Evolutionary conservation across 805 yeast species (phyloP), one percentile per base, ranked within the genome.

Genomic region (Candida sanyiensis): DNA sequence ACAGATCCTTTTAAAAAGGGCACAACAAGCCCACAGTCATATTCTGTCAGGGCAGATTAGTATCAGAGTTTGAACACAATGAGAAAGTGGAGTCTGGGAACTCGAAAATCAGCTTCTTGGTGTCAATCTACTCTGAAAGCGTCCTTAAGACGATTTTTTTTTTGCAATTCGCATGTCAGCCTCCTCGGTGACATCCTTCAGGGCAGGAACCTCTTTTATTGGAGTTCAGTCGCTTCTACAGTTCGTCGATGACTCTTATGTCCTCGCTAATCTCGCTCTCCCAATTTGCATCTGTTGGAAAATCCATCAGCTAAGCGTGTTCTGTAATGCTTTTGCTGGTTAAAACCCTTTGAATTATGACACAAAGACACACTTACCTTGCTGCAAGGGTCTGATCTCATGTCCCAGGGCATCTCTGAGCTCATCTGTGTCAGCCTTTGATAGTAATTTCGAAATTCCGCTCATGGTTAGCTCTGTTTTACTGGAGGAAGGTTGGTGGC

Each of bases 121-220:
- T 42, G 28, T 52, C 54, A 12, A 50, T 29, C 24, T 35, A 42
- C 28, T 51, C 57, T 18, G 53, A 39, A 24, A 52, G 37, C 13
- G 37, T 39, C 19, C 35, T 31, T 34, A 46, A 36, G 38, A 52
- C 39, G 30, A 43, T 39, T 18, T 42, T 39, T 33, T 48, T 23
- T 22, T 46, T 48, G 3, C 15, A 12, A n/a, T n/a, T 35, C 57
- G 48, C 29, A 42, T 50, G 12, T 38, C 33, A 2, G 45, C 33
- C 23, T 51, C 56, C 22, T 37, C 42, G 2, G 38, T 32, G 11
- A 51, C 28, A 3, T 36, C 36, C 1, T 22, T 15, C 3, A 35
- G 10, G 1, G 40, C 20, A 1, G 16, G 44, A 34, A n/a, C 28
- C 37, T 1, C 28, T 18, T 2, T 37, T 29, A 3, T 43, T 26